Percentiles rank a stretch among this genome's conserved stretches.
These are phyloP conservation scores for Umbilicaria muhlenbergii DNA, from an alignment of 495 filamentous ascomycete genomes.

Conservation along the genomic window DNA sequence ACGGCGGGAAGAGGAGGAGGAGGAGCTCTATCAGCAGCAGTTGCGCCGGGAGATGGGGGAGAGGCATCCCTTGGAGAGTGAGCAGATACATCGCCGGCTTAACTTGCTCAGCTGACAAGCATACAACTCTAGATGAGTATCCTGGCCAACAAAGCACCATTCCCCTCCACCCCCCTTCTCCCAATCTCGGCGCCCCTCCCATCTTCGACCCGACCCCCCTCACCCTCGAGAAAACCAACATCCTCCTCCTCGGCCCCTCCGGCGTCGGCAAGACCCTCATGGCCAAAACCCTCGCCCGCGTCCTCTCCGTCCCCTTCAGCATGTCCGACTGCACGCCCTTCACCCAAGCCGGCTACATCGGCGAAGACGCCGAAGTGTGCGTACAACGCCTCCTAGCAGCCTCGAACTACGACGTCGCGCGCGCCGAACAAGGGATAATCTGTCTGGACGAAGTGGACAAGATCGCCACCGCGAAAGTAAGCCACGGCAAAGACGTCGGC, in stretches of 20 bases:
- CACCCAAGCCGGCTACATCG: slow-evolving; percentile 94
- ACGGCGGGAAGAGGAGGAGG: slow-evolving; percentile 62
- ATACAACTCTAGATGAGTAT: slow-evolving; percentile 51
- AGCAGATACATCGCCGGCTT: neutral
- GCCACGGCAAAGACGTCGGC: slow-evolving; percentile 67
- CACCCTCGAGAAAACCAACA: slow-evolving; percentile 88
- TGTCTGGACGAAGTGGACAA: slow-evolving; percentile 96
- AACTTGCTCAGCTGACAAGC: neutral
- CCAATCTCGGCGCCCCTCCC: slow-evolving; percentile 20
- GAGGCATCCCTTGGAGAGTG: slow-evolving; percentile 42
- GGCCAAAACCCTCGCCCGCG: slow-evolving; percentile 62
- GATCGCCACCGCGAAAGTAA: slow-evolving; percentile 59
- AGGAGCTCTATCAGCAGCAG: slow-evolving; percentile 38
- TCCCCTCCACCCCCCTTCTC: slow-evolving; percentile 17
- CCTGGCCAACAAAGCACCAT: slow-evolving; percentile 54
- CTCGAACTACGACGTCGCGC: slow-evolving; percentile 74
- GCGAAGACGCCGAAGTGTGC: slow-evolving; percentile 87
- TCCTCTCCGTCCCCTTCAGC: slow-evolving; percentile 86
- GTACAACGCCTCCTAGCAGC: slow-evolving; percentile 81
- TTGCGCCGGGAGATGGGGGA: slow-evolving; percentile 32
- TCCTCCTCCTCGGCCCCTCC: slow-evolving; percentile 83
- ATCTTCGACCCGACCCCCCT: slow-evolving; percentile 43
- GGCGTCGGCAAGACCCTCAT: slow-evolving; percentile 97
- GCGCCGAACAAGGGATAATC: slow-evolving; percentile 82
- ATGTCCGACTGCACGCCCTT: slow-evolving; percentile 97